Conservation (phyloP, 78 protist species). For the Pigoraptor vietnamica region DNA sequence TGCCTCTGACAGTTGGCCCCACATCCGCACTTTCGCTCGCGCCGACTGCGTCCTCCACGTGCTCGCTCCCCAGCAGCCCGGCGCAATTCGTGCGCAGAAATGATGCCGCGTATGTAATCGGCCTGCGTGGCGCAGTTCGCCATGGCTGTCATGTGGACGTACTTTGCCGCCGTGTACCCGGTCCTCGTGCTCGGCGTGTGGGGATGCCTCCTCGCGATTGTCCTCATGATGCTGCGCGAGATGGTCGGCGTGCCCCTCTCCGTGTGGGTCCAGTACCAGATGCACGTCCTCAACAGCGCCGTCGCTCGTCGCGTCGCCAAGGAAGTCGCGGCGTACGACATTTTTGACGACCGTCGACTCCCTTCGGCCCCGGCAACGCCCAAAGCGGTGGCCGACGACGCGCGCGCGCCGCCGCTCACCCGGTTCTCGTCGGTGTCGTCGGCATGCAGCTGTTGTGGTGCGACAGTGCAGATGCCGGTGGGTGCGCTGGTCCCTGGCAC, state of each 20-base stretch:
- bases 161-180: neutral
- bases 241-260: neutral
- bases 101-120: too few relatives aligned
- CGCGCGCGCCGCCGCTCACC: neutral
- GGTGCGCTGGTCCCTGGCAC: too few relatives aligned
- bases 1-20: too few relatives aligned
- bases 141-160: neutral
- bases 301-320: neutral
- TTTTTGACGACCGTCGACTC: too few relatives aligned
- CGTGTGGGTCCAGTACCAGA: neutral
- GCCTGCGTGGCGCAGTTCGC: too few relatives aligned
- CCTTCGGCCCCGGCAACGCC: neutral
- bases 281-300: neutral
- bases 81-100: too few relatives aligned
- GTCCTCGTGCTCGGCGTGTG: neutral
- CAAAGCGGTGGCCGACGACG: neutral
- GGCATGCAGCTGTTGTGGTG: neutral
- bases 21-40: too few relatives aligned
- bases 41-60: too few relatives aligned
- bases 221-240: neutral
- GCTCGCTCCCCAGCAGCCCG: too few relatives aligned
- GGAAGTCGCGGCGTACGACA: too few relatives aligned
- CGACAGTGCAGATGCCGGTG: too few relatives aligned
- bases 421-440: neutral
- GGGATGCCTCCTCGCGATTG: neutral